phyloP scores from a whole-genome alignment of 2,329 filamentous ascomycete species.

The Fusarium torreyae region DNA sequence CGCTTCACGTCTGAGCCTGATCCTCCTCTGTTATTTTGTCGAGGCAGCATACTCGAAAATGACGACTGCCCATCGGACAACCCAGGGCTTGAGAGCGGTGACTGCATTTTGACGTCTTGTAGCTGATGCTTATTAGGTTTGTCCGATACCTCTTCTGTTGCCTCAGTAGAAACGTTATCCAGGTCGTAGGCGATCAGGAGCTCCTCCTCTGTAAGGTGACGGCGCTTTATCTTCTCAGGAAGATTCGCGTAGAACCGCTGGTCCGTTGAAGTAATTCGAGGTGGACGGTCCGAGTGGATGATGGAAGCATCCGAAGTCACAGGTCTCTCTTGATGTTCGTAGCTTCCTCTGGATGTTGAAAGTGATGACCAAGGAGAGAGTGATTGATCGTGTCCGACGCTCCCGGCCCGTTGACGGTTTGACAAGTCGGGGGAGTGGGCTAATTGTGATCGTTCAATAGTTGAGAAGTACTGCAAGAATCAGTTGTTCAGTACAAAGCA shows the following conservation, averaged over 20 bases:
- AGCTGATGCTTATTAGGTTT: conserved; percentile 46
- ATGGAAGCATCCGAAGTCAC: conserved; percentile 39
- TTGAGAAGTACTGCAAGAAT: conserved; percentile 76
- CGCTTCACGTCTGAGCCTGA: conserved; percentile 49
- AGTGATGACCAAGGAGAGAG: conserved; percentile 22
- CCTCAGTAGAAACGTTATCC: conserved; percentile 51
- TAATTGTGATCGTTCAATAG: conserved; percentile 78
- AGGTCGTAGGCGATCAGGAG: conserved; percentile 67
- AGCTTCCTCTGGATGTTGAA: conserved; percentile 33
- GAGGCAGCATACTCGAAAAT: conserved; percentile 48
- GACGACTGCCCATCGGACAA: conserved; percentile 42
- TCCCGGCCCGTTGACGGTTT: conserved; percentile 35
- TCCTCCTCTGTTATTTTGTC: conserved; percentile 36
- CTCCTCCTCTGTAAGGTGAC: conserved; percentile 80
- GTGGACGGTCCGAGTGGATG: conserved; percentile 44
- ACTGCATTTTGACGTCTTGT: conserved; percentile 44
- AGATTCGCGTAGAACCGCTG: conserved; percentile 78
- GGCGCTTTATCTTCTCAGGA: conserved; percentile 80
- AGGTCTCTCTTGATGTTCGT: conserved; percentile 37
- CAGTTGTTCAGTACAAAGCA: conserved; percentile 39
- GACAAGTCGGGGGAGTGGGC: conserved; percentile 60
- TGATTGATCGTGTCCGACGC: conserved; percentile 38
- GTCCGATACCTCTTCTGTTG: conserved; percentile 53
- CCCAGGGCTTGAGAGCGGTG: conserved; percentile 43
- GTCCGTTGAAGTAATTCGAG: conserved; percentile 66